Base-by-base conservation (phyloP, 2,329 filamentous ascomycete species). In the Diaporthe sp. region DNA sequence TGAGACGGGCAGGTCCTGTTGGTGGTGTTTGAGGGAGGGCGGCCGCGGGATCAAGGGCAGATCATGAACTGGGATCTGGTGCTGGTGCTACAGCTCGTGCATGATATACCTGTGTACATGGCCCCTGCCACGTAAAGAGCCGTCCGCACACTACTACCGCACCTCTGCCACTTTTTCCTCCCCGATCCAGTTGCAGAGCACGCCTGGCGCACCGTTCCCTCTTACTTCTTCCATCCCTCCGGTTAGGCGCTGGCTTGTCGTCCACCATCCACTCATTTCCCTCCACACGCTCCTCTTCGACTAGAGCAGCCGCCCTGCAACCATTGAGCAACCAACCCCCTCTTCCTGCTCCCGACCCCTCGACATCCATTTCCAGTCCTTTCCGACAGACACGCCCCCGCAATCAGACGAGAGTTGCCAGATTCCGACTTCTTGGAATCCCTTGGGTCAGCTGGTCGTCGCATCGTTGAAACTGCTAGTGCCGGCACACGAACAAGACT, bases 171-270 rank as follows among this genome's bases (percentile, higher is more conserved):
- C 65, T 69, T 69, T 69, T 69, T 69, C 22, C 49, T 69, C 65
- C 49, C 65, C 49, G 22, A 69, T 69, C 65, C 65, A 69, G 65
- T 34, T 69, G 49, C 65, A 69, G 65, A 55, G 34, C 65, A 69
- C 65, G 53, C 70, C 58, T 62, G 70, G 70, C 49, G 34, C 42
- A 76, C 75, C 67, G 75, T 77, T 74, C 76, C 74, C 75, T 76
- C 77, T 70, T 55, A 55, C 39, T 49, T 73, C 69, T 72, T 67
- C 74, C 67, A 65, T 75, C 51, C 49, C 75, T 74, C 70, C 72
- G 69, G 70, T 77, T 80, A 80, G 79, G 78, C 79, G 79, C 79
- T 79, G 79, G 79, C 77, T 78, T 77, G 75, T 79, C 77, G 76
- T 79, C 78, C 74, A 79, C 67, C 77, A 77, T 79, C 79, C 79